These are phyloP conservation scores for Xerocomus potaroensis DNA, from an alignment of 768 basidiomycete genomes.

Conservation along the genomic window DNA sequence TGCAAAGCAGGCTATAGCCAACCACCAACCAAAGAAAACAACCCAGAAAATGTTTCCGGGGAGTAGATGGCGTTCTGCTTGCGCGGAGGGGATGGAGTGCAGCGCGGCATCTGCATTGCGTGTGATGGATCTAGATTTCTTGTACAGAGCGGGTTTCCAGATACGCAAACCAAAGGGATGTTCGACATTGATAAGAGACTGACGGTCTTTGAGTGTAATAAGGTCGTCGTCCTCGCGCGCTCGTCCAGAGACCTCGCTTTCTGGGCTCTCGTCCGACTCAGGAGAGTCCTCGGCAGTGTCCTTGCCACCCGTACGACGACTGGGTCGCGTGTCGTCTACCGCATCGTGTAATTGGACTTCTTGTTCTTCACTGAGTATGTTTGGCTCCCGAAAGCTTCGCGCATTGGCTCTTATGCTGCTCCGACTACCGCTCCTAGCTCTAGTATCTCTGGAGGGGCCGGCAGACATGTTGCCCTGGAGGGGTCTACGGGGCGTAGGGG, in stretches of 20 bases:
- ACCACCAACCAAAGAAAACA: constrained; percentile 90
- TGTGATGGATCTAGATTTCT: constrained; percentile 94
- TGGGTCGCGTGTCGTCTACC: constrained; percentile 23
- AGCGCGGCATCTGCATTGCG: constrained; percentile 94
- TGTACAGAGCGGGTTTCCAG: constrained; percentile 99
- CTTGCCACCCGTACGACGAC: constrained; percentile 36
- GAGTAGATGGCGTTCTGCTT: constrained; percentile 87
- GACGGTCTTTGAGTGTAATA: constrained; percentile 90
- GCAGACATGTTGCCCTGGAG: constrained; percentile 49
- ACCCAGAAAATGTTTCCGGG: constrained; percentile 96
- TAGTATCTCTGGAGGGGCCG: constrained; percentile 45
- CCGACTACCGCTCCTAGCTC: constrained; percentile 57
- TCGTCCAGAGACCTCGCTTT: constrained; percentile 26
- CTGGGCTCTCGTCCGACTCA: constrained; percentile 39
- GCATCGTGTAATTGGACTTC: constrained; percentile 39
- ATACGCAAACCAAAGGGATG: constrained; percentile 99
- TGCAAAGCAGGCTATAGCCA: constrained; percentile 65
- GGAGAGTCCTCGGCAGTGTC: constrained; percentile 38
- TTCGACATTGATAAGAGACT: constrained; percentile 97
- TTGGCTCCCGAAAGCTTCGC: constrained; percentile 42
- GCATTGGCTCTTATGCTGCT: constrained; percentile 52
- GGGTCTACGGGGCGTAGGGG: constrained; percentile 45
- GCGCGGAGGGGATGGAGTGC: constrained; percentile 87
- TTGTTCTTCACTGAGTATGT: constrained; percentile 48
- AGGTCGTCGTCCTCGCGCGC: constrained; percentile 63